Base-by-base conservation (phyloP, 805 yeast species). In the Barnettozyma sp. region DNA sequence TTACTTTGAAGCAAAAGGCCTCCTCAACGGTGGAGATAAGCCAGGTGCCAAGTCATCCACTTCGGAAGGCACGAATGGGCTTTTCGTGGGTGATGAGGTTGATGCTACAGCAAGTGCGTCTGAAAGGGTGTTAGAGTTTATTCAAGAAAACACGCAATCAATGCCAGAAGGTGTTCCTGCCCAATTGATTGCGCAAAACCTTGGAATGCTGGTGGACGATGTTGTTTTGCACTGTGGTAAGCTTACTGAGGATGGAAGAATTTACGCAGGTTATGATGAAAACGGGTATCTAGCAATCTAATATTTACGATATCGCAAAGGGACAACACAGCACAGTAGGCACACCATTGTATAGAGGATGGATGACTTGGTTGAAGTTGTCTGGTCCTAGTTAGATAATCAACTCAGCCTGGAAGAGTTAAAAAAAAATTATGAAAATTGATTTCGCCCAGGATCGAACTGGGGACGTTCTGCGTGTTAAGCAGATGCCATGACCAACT, bases 401-500 rank as follows among this genome's bases (percentile, higher is more conserved):
- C n/a, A n/a, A n/a, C n/a, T 22, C 12, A 22, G 9, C 24, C 20
- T 23, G 15, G 8, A 14, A 7, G 20, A 15, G 14, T 11, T 26
- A 27, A 14, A 26, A 12, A 20, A 26, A 27, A 26, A 26, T 23
- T 20, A 34, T 26, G 10, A 42, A 44, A 26, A 45, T 41, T 87
- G 96, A 86, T 82, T 85, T 79, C 82, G 87, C 97, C 97, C 97
- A 88, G 97, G 97, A 86, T 90, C 96, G 97, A 90, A 90, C 97
- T 87, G 96, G 97, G 96, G 97, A 90, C 97, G 87, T 84, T 84
- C 92, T 86, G 95, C 96, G 96, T 88, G 97, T 88, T 86, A 88
- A 85, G 96, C 96, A 87, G 92, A 84, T 83, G 96, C 95, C 96
- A 88, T 88, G 78, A 87, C 96, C 96, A 68, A 87, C 96, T 87